phyloP scores from a whole-genome alignment of 805 yeast species.

The Kluyveromyces aestuarii region DNA sequence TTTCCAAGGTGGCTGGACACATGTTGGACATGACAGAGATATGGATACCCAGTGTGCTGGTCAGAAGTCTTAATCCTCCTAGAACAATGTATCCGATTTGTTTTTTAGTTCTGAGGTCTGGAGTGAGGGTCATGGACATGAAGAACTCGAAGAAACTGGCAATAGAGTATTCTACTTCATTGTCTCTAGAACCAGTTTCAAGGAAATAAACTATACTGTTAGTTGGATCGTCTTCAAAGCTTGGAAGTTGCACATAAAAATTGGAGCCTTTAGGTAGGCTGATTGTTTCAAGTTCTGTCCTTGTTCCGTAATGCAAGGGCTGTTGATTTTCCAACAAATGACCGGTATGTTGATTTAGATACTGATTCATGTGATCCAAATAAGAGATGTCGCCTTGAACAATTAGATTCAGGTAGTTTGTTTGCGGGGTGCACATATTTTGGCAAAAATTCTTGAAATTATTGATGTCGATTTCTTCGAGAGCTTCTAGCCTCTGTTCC shows the following conservation, averaged over 20 bases:
- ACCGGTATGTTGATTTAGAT: conserved; percentile 11
- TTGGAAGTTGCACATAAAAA: conserved; percentile 26
- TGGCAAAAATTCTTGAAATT: conserved; percentile 27
- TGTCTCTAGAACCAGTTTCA: conserved; percentile 45
- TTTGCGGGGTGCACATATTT: conserved; percentile 16
- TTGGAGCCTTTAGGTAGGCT: conserved; percentile 30
- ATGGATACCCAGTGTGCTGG: conserved; percentile 50
- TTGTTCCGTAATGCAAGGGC: not conserved
- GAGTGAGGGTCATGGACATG: conserved; percentile 35
- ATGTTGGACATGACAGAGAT: conserved; percentile 47
- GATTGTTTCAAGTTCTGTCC: conserved; percentile 31
- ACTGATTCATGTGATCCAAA: conserved; percentile 18
- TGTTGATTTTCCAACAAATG: not conserved
- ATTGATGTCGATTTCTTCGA: conserved; percentile 39
- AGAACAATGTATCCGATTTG: conserved; percentile 56
- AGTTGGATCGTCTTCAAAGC: conserved; percentile 40
- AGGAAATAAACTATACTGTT: conserved; percentile 44
- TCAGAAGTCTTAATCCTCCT: conserved; percentile 45
- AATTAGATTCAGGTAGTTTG: conserved; percentile 34
- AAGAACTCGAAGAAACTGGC: conserved; percentile 40
- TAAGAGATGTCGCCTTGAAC: conserved; percentile 41
- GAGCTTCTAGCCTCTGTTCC: conserved; percentile 45
- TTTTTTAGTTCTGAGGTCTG: conserved; percentile 43
- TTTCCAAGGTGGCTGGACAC: conserved; percentile 33
- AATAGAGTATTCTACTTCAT: conserved; percentile 29